Evolutionary conservation across 2,329 filamentous ascomycete genomes (phyloP), one percentile per base, ranked within the genome.

Genomic region (Tolypocladium inflatum): DNA sequence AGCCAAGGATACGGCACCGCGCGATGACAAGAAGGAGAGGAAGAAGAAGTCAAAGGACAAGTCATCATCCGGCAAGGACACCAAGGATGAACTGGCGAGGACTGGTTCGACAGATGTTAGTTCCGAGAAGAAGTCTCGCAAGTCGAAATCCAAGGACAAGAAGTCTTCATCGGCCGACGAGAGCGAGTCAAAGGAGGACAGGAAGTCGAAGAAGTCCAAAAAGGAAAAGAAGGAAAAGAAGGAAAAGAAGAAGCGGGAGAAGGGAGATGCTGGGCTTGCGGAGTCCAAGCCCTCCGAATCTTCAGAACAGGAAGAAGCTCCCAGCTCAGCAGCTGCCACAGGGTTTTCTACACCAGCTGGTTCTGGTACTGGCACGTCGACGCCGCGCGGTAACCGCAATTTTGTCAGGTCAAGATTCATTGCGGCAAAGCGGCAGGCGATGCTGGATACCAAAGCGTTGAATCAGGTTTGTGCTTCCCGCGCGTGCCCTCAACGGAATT

Each of bases 401-500:
- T 82, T 88, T 57, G 84, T 92, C 53, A 80, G 93, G 62, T 85
- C 89, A 64, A 82, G 90, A 60, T 90, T 92, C 72, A 96, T 97
- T 67, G 88, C 88, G 58, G 90, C 94, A 66, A 97, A 97, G 78
- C 86, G 85, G 66, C 84, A 87, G 76, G 91, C 92, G 2, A 82
- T 91, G 59, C 82, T 91, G 76, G 89, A 97, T 71, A 81, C 86
- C 54, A 85, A 88, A 67, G 90, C 91, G 17, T 74, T 97, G 68
- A 93, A 92, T 71, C 91, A 97, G 85, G 89, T 92, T 75, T 71
- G 77, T 63, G 38, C 43, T 50, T 57, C 48, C n/a, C 17, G 42
- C 19, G 23, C 15, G 26, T 35, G 9, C 10, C 6, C 41, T 15
- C 42, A 33, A 45, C 39, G 5, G 9, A 53, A 50, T 13, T 43